These are phyloP conservation scores for Achaetomiella virescens DNA, from an alignment of 495 filamentous ascomycete species.

Conservation along the genomic window DNA sequence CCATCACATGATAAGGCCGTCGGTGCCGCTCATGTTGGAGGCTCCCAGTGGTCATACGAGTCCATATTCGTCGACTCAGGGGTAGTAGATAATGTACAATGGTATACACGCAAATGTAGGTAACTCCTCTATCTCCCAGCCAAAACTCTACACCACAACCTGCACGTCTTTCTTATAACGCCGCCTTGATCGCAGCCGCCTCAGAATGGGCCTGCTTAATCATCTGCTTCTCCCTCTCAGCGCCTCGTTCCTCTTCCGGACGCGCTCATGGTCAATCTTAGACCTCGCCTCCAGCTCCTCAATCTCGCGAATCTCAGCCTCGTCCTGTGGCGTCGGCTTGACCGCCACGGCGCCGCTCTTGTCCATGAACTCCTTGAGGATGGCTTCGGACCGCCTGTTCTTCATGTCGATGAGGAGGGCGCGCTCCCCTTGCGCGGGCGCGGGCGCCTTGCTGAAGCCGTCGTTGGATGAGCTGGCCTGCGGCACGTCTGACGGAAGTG, in stretches of 20 bases:
- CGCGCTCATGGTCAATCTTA: slow-evolving; percentile 51
- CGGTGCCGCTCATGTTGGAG: too few relatives aligned
- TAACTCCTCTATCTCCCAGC: neutral
- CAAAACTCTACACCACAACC: neutral
- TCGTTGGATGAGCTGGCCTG: slow-evolving; percentile 32
- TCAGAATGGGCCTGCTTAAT: slow-evolving; percentile 28
- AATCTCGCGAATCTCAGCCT: slow-evolving; percentile 51
- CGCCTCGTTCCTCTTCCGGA: slow-evolving; percentile 55
- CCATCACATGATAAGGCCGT: too few relatives aligned
- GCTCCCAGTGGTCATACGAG: neutral
- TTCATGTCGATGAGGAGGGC: slow-evolving; percentile 58
- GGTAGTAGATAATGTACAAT: slow-evolving; percentile 21
- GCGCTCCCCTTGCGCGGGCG: slow-evolving; percentile 39
- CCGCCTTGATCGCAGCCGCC: slow-evolving; percentile 28
- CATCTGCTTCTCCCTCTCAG: slow-evolving; percentile 53
- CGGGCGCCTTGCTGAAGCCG: slow-evolving; percentile 34
- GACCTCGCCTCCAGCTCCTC: slow-evolving; percentile 49
- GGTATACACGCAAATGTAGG: slow-evolving; percentile 17
- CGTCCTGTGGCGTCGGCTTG: slow-evolving; percentile 53
- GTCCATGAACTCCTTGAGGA: slow-evolving; percentile 60
- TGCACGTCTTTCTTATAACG: neutral
- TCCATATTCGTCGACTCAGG: neutral
- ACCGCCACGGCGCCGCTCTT: slow-evolving; percentile 63
- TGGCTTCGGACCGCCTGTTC: slow-evolving; percentile 52
- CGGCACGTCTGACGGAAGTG: slow-evolving; percentile 21